Conservation (phyloP, 208 protist species). For the Crithidia fasciculata region DNA sequence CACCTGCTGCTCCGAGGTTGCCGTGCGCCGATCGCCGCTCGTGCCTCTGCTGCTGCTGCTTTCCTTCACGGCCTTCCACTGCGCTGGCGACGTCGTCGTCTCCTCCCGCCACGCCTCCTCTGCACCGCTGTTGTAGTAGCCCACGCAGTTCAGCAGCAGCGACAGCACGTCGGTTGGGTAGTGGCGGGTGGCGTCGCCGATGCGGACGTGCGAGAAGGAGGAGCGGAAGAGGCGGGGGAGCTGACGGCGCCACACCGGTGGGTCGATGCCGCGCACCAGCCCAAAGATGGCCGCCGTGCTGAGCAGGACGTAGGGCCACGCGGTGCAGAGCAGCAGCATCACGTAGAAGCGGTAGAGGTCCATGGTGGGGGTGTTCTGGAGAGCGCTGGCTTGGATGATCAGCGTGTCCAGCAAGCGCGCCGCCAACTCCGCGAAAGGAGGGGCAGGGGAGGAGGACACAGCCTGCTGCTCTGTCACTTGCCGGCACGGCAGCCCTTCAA, state of each 20-base stretch:
- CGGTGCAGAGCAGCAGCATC: constrained; percentile 66
- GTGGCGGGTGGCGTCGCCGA: constrained; percentile 30
- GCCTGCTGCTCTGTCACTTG: background rate
- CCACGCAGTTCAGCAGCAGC: constrained; percentile 75
- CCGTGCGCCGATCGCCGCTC: background rate
- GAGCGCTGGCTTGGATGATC: constrained; percentile 66
- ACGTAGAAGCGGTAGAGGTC: constrained; percentile 82
- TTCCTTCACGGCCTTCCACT: background rate
- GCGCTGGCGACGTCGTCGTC: background rate
- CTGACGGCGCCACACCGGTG: constrained; percentile 58
- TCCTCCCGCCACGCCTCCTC: too few relatives aligned
- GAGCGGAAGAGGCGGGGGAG: constrained; percentile 81
- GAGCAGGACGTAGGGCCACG: constrained; percentile 85
- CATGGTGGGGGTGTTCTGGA: constrained; percentile 73
- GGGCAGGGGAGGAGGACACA: background rate
- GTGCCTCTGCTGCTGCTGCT: background rate
- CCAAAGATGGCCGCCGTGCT: constrained; percentile 78
- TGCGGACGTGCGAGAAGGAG: constrained; percentile 79
- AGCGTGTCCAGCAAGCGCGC: constrained; percentile 68
- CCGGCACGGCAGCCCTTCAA: constrained; percentile 21
- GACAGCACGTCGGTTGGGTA: constrained; percentile 85
- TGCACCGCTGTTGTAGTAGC: constrained; percentile 40
- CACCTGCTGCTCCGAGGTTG: constrained; percentile 32
- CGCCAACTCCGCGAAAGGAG: constrained; percentile 15
- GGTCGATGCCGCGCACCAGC: constrained; percentile 66